Base-by-base conservation (phyloP, 352 stramenopile species). In the Halophytophthora batemanensis region DNA sequence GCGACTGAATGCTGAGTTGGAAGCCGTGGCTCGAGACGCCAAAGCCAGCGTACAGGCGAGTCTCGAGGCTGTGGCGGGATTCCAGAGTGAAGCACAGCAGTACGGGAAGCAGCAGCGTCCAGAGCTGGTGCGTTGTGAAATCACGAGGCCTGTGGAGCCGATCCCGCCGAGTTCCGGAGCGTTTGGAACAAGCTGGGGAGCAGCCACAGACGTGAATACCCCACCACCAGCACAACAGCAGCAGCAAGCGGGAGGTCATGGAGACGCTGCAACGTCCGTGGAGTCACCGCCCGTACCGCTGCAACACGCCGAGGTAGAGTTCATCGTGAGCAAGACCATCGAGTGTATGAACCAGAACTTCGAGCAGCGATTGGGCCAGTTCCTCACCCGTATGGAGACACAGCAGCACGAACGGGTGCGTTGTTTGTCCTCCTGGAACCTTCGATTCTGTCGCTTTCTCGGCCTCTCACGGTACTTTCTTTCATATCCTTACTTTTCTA, bases 261-360 rank as follows among this genome's bases (percentile, higher is more conserved):
- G n/a, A n/a, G n/a, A n/a, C n/a, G n/a, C n/a, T 31, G 4, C 4
- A 8, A 31, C 25, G 25, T 8, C 25, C 8, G 25, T 4, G 25
- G 8, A 31, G 25, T 38, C 42, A 28, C n/a, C 47, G 3, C 23
- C 38, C 13, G n/a, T 61, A 10, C 54, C 59, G 2, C 42, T 79
- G 14, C 69, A 81, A 17, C 62, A 74, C 28, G 49, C 67, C 0
- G 73, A 84, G 36, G 70, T 87, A 18, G 76, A 87, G 57, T 81
- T 69, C 44, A 82, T 86, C 19, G 75, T 86, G 40, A 79, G 63
- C 53, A 74, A 71, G 36, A 87, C 76, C 0, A 82, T 87, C 22
- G 73, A 84, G 54, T 77, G 69, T 33, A 82, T 84, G 73, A 84
- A 77, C 35, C 68, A 75, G 37, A 84, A 82, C 46, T 87, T 87